Conservation (phyloP, 345 rosid species). For the Arabidopsis arenosa region DNA sequence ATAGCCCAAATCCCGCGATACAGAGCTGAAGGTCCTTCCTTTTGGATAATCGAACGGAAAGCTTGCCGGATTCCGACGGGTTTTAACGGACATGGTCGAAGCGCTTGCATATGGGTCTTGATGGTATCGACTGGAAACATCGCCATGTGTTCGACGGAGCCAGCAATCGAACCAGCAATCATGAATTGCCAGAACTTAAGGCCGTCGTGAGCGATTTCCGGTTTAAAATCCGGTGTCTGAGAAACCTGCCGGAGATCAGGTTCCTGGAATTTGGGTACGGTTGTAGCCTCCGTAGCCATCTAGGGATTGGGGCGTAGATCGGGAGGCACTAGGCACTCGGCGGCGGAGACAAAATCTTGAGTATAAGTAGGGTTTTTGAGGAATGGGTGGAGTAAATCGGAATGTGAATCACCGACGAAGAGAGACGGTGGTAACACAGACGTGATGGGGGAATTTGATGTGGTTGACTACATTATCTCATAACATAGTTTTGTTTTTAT, state of each 20-base stretch:
- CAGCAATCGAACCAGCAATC: conserved; percentile 95
- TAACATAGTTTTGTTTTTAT: neutral
- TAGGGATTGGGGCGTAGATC: conserved; percentile 13
- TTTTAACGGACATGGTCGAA: conserved; percentile 84
- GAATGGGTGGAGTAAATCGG: neutral
- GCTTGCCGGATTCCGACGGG: conserved; percentile 76
- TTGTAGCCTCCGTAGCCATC: conserved; percentile 66
- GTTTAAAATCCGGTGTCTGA: conserved; percentile 49
- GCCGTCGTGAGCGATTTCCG: conserved; percentile 72
- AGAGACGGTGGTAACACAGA: conserved; percentile 30
- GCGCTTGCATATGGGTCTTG: conserved; percentile 94
- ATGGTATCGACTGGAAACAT: conserved; percentile 97
- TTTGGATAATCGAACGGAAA: conserved; percentile 66
- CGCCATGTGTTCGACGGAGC: conserved; percentile 93
- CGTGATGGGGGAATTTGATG: neutral
- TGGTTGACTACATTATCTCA: conserved; percentile 34
- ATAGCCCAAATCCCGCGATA: conserved; percentile 95
- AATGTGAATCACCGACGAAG: conserved; percentile 23
- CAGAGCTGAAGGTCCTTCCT: conserved; percentile 72
- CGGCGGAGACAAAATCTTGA: conserved; percentile 13
- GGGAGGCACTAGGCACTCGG: neutral
- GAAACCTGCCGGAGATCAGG: conserved; percentile 53
- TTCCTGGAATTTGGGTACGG: conserved; percentile 45
- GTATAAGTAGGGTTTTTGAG: conserved; percentile 20
- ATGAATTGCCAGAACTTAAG: conserved; percentile 95